These are phyloP conservation scores for Wickerhamomyces chambardii DNA, from an alignment of 805 yeast species.

Conservation along the genomic window DNA sequence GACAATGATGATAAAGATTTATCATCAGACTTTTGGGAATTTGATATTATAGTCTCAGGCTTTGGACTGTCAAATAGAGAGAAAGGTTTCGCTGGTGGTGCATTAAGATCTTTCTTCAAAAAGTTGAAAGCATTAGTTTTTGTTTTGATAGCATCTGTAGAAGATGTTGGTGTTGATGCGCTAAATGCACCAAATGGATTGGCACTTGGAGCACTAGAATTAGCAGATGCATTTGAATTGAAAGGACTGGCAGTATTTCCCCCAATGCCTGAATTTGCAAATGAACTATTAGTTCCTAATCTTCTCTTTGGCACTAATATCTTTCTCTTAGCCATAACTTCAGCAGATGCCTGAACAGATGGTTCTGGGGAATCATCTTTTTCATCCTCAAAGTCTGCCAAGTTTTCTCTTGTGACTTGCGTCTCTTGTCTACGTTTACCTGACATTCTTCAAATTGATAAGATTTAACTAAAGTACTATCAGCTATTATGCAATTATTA, in stretches of 20 bases:
- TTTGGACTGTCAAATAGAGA: slow-evolving; percentile 1
- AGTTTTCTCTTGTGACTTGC: slow-evolving; percentile 52
- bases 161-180: neutral
- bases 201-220: slow-evolving; percentile 2
- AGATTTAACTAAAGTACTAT: too few species aligned
- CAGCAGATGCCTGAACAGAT: slow-evolving; percentile 44
- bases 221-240: too few species aligned
- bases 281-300: too few species aligned
- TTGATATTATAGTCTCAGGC: too few species aligned
- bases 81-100: neutral
- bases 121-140: slow-evolving; percentile 2
- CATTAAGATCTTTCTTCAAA: neutral
- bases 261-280: too few species aligned
- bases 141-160: slow-evolving; percentile 1
- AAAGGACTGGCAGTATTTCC: too few species aligned
- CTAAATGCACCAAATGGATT: slow-evolving; percentile 7
- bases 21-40: too few species aligned
- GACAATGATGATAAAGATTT: neutral
- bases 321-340: slow-evolving; percentile 58
- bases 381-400: slow-evolving; percentile 20
- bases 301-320: slow-evolving; percentile 51
- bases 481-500: too few species aligned
- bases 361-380: slow-evolving; percentile 25
- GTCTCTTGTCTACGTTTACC: slow-evolving; percentile 57
- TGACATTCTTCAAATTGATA: slow-evolving; percentile 29